Percentiles rank a stretch among this genome's conserved stretches.
These are phyloP conservation scores for Drosera capensis DNA, from an alignment of 148 eudicot genomes.

Conservation along the genomic window DNA sequence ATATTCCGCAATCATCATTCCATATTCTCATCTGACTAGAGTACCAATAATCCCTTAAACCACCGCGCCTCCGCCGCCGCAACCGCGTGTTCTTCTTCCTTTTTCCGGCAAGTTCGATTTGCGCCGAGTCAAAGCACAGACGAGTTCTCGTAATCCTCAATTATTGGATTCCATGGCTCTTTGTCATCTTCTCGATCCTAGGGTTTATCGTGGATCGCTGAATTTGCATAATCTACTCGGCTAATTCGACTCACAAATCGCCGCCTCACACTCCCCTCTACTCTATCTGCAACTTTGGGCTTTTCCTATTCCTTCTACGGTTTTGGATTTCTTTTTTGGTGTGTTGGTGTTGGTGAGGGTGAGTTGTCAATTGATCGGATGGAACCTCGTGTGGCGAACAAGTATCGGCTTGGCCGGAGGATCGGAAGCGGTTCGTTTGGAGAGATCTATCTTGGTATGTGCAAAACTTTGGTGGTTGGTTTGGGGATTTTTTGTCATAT, in stretches of 20 bases:
- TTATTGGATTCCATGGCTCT: not conserved
- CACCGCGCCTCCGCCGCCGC: too few species aligned
- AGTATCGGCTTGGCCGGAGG: constrained; percentile 57
- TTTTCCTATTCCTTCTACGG: not conserved
- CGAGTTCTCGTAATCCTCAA: too few species aligned
- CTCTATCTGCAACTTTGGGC: not conserved
- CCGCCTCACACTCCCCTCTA: not conserved
- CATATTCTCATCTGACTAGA: too few species aligned
- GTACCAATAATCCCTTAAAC: too few species aligned
- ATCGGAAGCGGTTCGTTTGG: constrained; percentile 85
- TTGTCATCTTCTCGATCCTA: not conserved
- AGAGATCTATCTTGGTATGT: constrained; percentile 54
- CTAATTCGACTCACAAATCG: not conserved
- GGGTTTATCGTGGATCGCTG: not conserved
- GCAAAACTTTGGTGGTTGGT: not conserved
- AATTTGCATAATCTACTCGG: not conserved
- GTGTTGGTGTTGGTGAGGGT: not conserved
- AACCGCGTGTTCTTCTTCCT: too few species aligned
- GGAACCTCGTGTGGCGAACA: constrained; percentile 63
- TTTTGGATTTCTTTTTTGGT: not conserved
- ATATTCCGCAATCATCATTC: too few species aligned
- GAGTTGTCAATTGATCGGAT: constrained; percentile 14
- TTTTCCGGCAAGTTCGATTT: too few species aligned
- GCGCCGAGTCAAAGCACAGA: too few species aligned
- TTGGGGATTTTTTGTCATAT: not conserved